These are phyloP conservation scores for Brassica cretica DNA, from an alignment of 345 rosid species.

Conservation along the genomic window DNA sequence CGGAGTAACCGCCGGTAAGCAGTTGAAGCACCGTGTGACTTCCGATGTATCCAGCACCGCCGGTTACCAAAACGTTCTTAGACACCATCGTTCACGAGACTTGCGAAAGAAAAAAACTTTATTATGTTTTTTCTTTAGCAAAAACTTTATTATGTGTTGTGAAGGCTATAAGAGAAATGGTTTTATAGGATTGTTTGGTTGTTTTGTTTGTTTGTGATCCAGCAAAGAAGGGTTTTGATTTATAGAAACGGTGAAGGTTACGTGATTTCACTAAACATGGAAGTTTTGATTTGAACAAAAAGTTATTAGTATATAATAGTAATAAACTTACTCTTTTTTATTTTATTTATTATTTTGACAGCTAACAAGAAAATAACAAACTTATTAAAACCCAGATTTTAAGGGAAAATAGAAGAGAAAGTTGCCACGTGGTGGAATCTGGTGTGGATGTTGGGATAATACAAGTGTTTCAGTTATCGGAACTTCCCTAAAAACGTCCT, in stretches of 20 bases:
- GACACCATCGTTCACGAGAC: constrained; percentile 36
- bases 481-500: neutral
- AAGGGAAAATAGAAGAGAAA: neutral
- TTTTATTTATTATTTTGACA: neutral
- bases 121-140: neutral
- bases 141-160: neutral
- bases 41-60: constrained; percentile 96
- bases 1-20: constrained; percentile 58
- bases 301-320: neutral
- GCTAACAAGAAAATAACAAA: neutral
- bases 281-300: neutral
- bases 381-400: neutral
- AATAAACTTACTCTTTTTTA: neutral
- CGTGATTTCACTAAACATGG: constrained; percentile 25
- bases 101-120: neutral
- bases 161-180: neutral
- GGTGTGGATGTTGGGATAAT: neutral
- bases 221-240: constrained; percentile 24
- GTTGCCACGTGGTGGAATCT: constrained; percentile 13
- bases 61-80: constrained; percentile 68
- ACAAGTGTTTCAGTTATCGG: neutral
- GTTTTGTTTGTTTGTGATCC: constrained; percentile 16
- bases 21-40: constrained; percentile 95
- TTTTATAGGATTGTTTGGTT: neutral
- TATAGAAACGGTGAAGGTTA: constrained; percentile 22